Conservation (phyloP, 192 early-diverging fungal genomes). For the Backusella australiensis region DNA sequence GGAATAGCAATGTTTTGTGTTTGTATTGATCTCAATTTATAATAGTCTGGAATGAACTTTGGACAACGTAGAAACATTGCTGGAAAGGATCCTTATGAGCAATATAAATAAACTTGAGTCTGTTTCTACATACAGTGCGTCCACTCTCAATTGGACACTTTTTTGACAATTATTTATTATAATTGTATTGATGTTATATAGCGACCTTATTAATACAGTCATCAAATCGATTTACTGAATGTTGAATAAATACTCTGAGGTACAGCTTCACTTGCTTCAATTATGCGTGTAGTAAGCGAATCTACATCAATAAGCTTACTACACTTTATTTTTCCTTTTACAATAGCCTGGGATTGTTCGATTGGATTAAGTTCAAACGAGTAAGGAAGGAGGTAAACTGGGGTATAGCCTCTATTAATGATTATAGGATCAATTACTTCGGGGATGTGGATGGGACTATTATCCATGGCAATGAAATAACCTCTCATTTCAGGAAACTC, state of each 20-base stretch:
- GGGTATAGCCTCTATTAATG: not conserved
- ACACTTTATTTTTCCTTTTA: conserved; percentile 18
- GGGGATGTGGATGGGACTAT: too few species aligned
- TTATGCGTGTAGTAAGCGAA: not conserved
- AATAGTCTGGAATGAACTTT: conserved; percentile 39
- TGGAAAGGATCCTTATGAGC: conserved; percentile 12
- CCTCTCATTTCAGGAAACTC: too few species aligned
- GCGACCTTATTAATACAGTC: too few species aligned
- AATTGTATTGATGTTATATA: too few species aligned
- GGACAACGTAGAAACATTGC: conserved; percentile 45
- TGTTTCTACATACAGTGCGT: not conserved
- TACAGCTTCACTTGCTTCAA: too few species aligned
- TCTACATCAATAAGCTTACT: not conserved
- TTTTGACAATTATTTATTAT: too few species aligned
- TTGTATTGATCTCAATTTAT: not conserved
- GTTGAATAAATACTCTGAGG: too few species aligned
- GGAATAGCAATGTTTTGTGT: not conserved
- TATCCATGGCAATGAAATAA: too few species aligned
- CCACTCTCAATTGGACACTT: too few species aligned
- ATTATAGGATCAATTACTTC: not conserved
- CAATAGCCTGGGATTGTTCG: conserved; percentile 25
- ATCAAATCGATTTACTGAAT: too few species aligned
- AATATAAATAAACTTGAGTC: conserved; percentile 11
- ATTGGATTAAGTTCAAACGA: conserved; percentile 29
- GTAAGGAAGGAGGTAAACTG: conserved; percentile 24